Evolutionary conservation across 176 grass and related monocot species (phyloP).

Genomic region (Elaeis guineensis): DNA sequence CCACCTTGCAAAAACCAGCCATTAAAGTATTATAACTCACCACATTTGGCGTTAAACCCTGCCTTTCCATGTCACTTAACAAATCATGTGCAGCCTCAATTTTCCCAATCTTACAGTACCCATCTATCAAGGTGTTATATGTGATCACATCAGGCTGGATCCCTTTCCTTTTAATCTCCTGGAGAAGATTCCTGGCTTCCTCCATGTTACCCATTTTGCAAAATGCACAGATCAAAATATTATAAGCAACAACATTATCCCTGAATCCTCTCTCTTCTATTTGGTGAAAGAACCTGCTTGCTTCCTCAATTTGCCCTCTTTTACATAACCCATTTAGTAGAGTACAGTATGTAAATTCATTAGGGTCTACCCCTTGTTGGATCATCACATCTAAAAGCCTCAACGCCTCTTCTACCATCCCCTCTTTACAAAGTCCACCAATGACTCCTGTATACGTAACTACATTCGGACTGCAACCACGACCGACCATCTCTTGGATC

Average conservation of each 20-base stretch:
- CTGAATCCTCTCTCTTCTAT: not conserved
- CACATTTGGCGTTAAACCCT: constrained; percentile 15
- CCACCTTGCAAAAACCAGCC: constrained; percentile 21
- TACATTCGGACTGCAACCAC: constrained; percentile 12
- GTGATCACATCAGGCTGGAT: constrained; percentile 14
- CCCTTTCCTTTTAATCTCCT: constrained; percentile 16
- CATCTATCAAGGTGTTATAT: constrained; percentile 32
- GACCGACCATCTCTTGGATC: constrained; percentile 16
- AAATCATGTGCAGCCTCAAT: constrained; percentile 22
- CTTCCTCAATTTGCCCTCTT: constrained; percentile 11
- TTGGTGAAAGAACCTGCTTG: constrained; percentile 3
- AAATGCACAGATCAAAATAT: constrained; percentile 26
- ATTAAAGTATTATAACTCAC: constrained; percentile 23
- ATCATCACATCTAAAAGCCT: constrained; percentile 10
- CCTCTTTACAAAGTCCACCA: constrained; percentile 6
- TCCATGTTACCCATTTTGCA: constrained; percentile 29
- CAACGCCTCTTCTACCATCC: constrained; percentile 11
- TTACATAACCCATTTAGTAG: constrained; percentile 21
- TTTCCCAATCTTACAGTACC: constrained; percentile 22
- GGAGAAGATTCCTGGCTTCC: constrained; percentile 17
- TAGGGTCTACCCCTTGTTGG: constrained; percentile 7
- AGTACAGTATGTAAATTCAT: constrained; percentile 15
- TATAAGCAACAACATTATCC: constrained; percentile 18
- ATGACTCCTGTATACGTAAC: constrained; percentile 17
- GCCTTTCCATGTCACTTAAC: constrained; percentile 15